Percentiles rank a stretch among this genome's conserved stretches.
Conservation (phyloP, 345 rosid genomes). For the Acer negundo region DNA sequence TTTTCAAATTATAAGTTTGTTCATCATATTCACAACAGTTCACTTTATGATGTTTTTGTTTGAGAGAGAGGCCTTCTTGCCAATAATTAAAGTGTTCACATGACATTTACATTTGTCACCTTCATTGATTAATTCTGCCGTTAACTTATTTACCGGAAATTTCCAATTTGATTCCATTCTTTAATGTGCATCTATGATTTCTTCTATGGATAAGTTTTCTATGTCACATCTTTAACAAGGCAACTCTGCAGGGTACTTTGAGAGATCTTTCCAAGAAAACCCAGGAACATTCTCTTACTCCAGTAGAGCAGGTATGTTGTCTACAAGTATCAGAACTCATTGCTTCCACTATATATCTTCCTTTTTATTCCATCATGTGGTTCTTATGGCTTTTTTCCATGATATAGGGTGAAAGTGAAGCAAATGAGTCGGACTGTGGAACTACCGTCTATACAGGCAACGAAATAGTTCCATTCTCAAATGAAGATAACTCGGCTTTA, state of each 20-base stretch:
- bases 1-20: neutral
- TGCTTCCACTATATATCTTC: neutral
- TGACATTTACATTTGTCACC: neutral
- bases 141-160: neutral
- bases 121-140: neutral
- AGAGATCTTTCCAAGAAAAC: slow-evolving; percentile 64
- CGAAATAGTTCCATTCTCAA: slow-evolving; percentile 42
- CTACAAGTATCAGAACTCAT: neutral
- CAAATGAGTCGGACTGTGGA: slow-evolving; percentile 46
- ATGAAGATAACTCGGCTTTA: slow-evolving; percentile 43
- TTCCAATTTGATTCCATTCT: neutral
- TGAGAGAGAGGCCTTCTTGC: neutral
- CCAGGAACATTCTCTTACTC: slow-evolving; percentile 50
- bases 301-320: slow-evolving; percentile 47
- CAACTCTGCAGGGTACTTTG: slow-evolving; percentile 56
- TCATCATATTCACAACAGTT: neutral
- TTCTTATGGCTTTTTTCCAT: neutral
- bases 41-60: neutral
- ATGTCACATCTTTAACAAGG: slow-evolving; percentile 5
- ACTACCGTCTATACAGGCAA: slow-evolving; percentile 37
- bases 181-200: no score
- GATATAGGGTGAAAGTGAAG: slow-evolving; percentile 53
- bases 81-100: neutral
- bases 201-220: neutral
- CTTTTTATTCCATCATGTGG: neutral